A percentile compares a stretch with the other conserved stretches of the same genome.
Evolutionary conservation across 371 early-diverging fungal species (phyloP).

Genomic region (Rhizomucor miehei): DNA sequence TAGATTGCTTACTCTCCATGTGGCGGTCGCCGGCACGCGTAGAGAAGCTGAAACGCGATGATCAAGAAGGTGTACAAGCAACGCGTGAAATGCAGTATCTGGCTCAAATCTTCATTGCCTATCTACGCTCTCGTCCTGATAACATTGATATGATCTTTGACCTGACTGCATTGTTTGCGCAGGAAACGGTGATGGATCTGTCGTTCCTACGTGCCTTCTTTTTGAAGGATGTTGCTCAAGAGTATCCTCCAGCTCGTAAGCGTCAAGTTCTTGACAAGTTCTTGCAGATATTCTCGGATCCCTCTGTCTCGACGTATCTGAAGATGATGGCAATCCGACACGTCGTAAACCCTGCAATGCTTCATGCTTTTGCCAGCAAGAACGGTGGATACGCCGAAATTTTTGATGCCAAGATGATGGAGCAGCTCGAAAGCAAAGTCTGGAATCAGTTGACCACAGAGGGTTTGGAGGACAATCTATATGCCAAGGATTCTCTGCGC

Average conservation of each 20-base stretch:
- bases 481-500: constrained; percentile 71
- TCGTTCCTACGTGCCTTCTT: constrained; percentile 71
- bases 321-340: constrained; percentile 71
- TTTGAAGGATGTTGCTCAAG: constrained; percentile 64
- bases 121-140: constrained; percentile 55
- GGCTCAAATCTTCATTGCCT: constrained; percentile 70
- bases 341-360: constrained; percentile 79
- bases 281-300: constrained; percentile 57
- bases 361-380: constrained; percentile 55
- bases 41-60: constrained; percentile 52
- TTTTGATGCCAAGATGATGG: constrained; percentile 65
- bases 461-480: constrained; percentile 47
- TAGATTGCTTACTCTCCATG: constrained; percentile 51
- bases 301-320: constrained; percentile 37
- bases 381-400: constrained; percentile 51
- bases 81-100: constrained; percentile 59
- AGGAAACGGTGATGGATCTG: constrained; percentile 69
- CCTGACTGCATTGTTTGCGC: constrained; percentile 71
- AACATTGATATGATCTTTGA: constrained; percentile 76
- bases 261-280: constrained; percentile 67
- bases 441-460: constrained; percentile 70
- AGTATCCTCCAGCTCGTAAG: constrained; percentile 56
- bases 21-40: constrained; percentile 58
- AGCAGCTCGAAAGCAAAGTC: constrained; percentile 62
- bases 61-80: constrained; percentile 45